These are phyloP conservation scores for Chloris gayana DNA, from an alignment of 176 grass and related monocot genomes.

Conservation along the genomic window DNA sequence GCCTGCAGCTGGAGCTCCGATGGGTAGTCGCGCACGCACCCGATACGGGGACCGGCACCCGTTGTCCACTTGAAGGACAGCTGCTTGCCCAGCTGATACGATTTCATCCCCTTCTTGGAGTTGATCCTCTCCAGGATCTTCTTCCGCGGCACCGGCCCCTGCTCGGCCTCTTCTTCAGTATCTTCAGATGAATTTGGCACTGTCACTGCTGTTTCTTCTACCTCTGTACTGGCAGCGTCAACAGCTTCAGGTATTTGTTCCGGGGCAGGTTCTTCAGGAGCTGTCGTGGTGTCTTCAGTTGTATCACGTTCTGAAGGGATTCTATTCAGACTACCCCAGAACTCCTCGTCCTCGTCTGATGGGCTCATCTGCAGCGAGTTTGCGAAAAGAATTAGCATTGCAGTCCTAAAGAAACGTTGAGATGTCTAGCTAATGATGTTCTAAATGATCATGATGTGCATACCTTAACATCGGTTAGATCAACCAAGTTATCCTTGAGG, in stretches of 20 bases:
- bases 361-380: slow-evolving; percentile 67
- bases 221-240: neutral
- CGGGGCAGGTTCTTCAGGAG: neutral
- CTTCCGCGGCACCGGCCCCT: slow-evolving; percentile 51
- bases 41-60: slow-evolving; percentile 77
- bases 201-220: slow-evolving; percentile 3
- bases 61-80: slow-evolving; percentile 78
- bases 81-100: slow-evolving; percentile 81
- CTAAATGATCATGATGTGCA: neutral
- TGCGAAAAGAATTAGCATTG: slow-evolving; percentile 1
- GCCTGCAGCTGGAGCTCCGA: slow-evolving; percentile 77
- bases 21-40: slow-evolving; percentile 86
- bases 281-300: neutral
- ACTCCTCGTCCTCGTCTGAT: slow-evolving; percentile 70
- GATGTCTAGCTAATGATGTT: neutral
- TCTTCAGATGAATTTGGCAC: neutral
- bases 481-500: slow-evolving; percentile 66
- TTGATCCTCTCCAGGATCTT: slow-evolving; percentile 80
- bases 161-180: slow-evolving; percentile 24
- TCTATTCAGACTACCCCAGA: slow-evolving; percentile 46
- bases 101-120: slow-evolving; percentile 81
- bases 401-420: neutral
- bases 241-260: neutral
- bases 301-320: slow-evolving; percentile 40
- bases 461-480: slow-evolving; percentile 78